Evolutionary conservation across 2,329 filamentous ascomycete genomes (phyloP), one percentile per base, ranked within the genome.

Genomic region (Hypoxylon sp.): DNA sequence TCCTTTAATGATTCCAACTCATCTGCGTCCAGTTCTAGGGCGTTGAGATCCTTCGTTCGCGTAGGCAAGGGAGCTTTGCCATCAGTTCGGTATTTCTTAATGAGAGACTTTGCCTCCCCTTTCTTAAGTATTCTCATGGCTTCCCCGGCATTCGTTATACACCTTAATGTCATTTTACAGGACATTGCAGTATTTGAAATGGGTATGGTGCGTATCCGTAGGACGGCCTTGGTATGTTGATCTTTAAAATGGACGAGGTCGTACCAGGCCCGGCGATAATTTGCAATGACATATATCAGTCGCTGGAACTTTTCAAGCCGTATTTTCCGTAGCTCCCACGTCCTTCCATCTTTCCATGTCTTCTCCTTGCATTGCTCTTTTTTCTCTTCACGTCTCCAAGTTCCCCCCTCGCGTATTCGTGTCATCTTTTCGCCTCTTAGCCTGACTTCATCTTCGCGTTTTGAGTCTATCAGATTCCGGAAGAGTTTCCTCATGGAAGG

Each of bases 261-360:
- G 37, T 58, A 59, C 64, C 64, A 66, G 1, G 64, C 59, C 34
- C 46, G 53, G 28, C 32, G 13, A 50, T 66, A 66, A 4, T 43
- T 55, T 32, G 64, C 56, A 4, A 61, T 17, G 0, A 15, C 39
- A 20, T 58, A 58, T 2, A 66, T 52, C 1, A 64, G 22, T 4
- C 30, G 30, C 10, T 13, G 30, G 10, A 34, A 13, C 30, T 34
- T 34, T 26, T 7, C 24, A 7, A 26, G 7, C 4, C 4, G 4
- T 26, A 26, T 26, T 7, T 26, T 7, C 24, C 24, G 24, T 26
- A 7, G 4, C 4, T 26, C 24, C 24, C 24, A 26, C 24, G n/a
- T n/a, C n/a, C n/a, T n/a, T n/a, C n/a, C n/a, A n/a, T 26, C 4
- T 26, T 7, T 26, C 24, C 24, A 26, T 26, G 24, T 26, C 4